Percentiles rank a stretch among this genome's conserved stretches.
These are phyloP conservation scores for Dalbergia cochinchinensis DNA, from an alignment of 306 rosid genomes.

Conservation along the genomic window DNA sequence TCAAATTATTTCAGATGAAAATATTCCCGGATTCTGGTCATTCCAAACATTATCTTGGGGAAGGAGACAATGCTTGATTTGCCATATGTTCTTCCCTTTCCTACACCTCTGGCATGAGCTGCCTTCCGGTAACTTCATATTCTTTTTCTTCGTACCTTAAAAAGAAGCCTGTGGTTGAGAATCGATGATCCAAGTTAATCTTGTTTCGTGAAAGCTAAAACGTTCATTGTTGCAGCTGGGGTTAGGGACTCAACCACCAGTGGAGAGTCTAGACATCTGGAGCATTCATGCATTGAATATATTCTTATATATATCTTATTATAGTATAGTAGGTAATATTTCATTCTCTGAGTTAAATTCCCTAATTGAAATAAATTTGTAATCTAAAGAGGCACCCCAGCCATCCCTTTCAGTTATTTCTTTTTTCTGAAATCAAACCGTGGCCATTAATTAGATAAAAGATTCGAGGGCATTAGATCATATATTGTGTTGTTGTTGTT, in stretches of 20 bases:
- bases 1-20: too few relatives aligned
- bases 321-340: slow-evolving; percentile 10
- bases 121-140: slow-evolving; percentile 29
- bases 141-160: slow-evolving; percentile 42
- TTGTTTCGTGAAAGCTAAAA: slow-evolving; percentile 25
- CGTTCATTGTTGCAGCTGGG: slow-evolving; percentile 37
- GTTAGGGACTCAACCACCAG: slow-evolving; percentile 38
- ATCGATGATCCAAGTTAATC: neutral
- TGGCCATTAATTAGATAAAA: slow-evolving; percentile 50
- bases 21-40: too few relatives aligned
- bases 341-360: slow-evolving; percentile 7
- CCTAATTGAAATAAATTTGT: neutral
- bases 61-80: neutral
- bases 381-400: slow-evolving; percentile 28
- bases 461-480: slow-evolving; percentile 41
- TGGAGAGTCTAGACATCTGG: slow-evolving; percentile 6
- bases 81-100: neutral
- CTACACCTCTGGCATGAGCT: slow-evolving; percentile 12
- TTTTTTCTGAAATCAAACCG: slow-evolving; percentile 40
- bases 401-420: slow-evolving; percentile 37
- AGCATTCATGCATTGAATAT: slow-evolving; percentile 41
- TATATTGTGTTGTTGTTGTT: slow-evolving; percentile 25
- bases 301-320: slow-evolving; percentile 41
- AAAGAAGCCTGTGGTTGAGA: slow-evolving; percentile 41
- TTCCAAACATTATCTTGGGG: neutral